phyloP scores from a whole-genome alignment of 2,329 filamentous ascomycete species.

The Diaporthe velutina region DNA sequence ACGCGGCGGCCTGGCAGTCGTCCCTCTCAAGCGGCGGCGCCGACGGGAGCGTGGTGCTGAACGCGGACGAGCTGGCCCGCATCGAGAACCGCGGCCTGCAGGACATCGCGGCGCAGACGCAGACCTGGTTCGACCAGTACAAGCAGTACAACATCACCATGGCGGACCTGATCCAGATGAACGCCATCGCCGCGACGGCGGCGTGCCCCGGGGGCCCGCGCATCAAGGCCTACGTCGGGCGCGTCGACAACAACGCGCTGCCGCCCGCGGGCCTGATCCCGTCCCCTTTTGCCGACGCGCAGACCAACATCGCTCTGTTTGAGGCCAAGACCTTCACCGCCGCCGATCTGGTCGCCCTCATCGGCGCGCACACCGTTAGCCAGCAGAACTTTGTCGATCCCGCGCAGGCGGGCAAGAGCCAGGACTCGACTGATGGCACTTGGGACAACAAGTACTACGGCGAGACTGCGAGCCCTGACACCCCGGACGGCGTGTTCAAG shows the following conservation, averaged over 20 bases:
- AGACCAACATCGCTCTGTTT: conserved; percentile 61
- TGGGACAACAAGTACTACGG: conserved; percentile 66
- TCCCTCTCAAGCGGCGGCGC: conserved; percentile 55
- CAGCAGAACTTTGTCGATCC: conserved; percentile 61
- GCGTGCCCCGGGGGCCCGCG: conserved; percentile 65
- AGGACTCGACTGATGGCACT: conserved; percentile 61
- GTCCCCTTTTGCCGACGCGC: conserved; percentile 52
- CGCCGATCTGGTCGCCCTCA: conserved; percentile 63
- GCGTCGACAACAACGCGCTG: conserved; percentile 56
- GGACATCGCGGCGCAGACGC: conserved; percentile 53
- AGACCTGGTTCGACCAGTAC: conserved; percentile 54
- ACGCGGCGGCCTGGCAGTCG: conserved; percentile 56
- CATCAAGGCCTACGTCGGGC: conserved; percentile 63
- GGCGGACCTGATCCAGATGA: conserved; percentile 68
- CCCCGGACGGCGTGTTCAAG: conserved; percentile 49
- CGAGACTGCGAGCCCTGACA: conserved; percentile 51
- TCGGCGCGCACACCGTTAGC: conserved; percentile 66
- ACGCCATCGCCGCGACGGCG: conserved; percentile 60
- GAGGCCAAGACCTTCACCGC: conserved; percentile 63
- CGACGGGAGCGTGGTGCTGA: conserved; percentile 59
- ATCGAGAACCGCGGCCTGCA: conserved; percentile 61
- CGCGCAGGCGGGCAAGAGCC: conserved; percentile 51
- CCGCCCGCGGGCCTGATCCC: conserved; percentile 61
- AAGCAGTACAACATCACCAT: conserved; percentile 56
- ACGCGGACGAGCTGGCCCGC: conserved; percentile 52